Base-by-base conservation (phyloP, 352 stramenopile genomes). In the Thalassiosira ordinaria region DNA sequence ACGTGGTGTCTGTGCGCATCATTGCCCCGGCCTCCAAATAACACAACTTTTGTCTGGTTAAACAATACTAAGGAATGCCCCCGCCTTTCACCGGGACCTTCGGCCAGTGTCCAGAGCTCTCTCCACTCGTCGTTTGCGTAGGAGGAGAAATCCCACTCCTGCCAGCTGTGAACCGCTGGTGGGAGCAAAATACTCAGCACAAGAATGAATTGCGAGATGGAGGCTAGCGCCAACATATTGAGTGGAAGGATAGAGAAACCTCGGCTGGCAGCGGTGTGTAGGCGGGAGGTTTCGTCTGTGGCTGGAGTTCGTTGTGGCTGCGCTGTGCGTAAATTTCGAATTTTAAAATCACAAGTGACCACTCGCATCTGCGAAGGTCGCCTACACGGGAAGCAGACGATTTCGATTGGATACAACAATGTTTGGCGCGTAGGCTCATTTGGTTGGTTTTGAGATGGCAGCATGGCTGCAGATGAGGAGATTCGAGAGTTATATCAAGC, bases 11-110 rank as follows among this genome's bases (percentile, higher is more conserved):
- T 82, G 29, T 88, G 94, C 7, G 94, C 93, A 81, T 98, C 96
- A 73, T 97, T 96, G 24, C 92, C 96, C 61, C 96, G 89, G 2
- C 96, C 96, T 1, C 96, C 96, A 75, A 98, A 98, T 52, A 98
- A 87, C 20, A 98, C 80, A 2, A 94, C 74, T 37, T 76, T 89
- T 39, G 84, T 96, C 51, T 82, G 35, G 41, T 90, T 91, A 66
- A 95, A 96, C 52, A 97, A 81, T n/a, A 93, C 88, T 2, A 98
- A 73, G 4, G 95, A 96, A 76, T 98, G 95, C 3, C 96, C 95
- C 53, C 92, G 83, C 18, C 96, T 86, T 33, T 87, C 90, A 16
- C 88, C 87, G 0, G 96, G 96, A 3, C 93, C 95, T 3, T 76
- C 52, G 27, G 53, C 67, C 0, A 72, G 56, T 86, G 92, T 46